Evolutionary conservation across 768 basidiomycete species (phyloP).

Genomic region (Pleurotus eryngii): DNA sequence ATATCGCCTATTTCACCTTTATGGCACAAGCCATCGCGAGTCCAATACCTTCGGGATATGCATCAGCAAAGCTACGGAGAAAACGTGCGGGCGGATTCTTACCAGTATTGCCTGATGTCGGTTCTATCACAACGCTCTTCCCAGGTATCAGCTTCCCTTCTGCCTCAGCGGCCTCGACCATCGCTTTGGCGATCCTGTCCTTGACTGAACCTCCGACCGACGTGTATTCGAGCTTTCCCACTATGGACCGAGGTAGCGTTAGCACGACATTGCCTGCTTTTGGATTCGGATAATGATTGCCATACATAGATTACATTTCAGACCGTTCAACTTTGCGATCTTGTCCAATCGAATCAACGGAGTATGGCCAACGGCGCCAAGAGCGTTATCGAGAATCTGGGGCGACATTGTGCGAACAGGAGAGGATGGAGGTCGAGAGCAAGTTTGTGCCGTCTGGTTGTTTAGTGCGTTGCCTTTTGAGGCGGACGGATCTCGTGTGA

Average conservation of each 20-base stretch:
- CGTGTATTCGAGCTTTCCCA: slow-evolving; percentile 88
- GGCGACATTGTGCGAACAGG: slow-evolving; percentile 28
- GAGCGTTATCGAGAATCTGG: slow-evolving; percentile 69
- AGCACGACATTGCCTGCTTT: background rate
- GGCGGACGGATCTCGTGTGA: slow-evolving; percentile 7
- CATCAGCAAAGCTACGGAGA: background rate
- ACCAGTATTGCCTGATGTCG: slow-evolving; percentile 97
- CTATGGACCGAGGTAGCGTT: slow-evolving; percentile 32
- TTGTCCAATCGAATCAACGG: slow-evolving; percentile 86
- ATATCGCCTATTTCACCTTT: slow-evolving; percentile 56
- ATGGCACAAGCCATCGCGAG: slow-evolving; percentile 91
- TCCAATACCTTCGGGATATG: slow-evolving; percentile 61
- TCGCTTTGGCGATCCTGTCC: slow-evolving; percentile 93
- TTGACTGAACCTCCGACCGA: slow-evolving; percentile 94
- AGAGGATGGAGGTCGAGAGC: slow-evolving; percentile 1
- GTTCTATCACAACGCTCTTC: slow-evolving; percentile 90
- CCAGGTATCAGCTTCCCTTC: slow-evolving; percentile 85
- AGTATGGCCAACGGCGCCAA: slow-evolving; percentile 87
- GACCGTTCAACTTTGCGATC: slow-evolving; percentile 65
- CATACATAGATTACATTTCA: slow-evolving; percentile 90
- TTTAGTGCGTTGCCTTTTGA: background rate
- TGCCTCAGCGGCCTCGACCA: slow-evolving; percentile 92
- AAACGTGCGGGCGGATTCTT: slow-evolving; percentile 17
- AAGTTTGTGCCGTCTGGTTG: background rate
- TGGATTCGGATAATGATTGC: slow-evolving; percentile 10